A percentile compares a stretch with the other conserved stretches of the same genome.
phyloP scores from a whole-genome alignment of 805 yeast genomes.

The Candida vartiovaarae region DNA sequence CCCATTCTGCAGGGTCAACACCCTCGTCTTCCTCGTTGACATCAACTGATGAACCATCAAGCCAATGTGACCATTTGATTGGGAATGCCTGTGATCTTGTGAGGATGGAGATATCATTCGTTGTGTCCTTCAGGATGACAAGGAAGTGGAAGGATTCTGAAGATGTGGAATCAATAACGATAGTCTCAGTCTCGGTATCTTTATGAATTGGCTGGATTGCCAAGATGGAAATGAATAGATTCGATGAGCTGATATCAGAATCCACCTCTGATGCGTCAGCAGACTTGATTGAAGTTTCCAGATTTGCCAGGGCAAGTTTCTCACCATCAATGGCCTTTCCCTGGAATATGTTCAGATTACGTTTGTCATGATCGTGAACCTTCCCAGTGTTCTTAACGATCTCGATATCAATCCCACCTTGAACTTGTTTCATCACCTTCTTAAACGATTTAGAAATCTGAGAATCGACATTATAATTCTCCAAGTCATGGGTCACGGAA shows the following conservation, averaged over 20 bases:
- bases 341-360: conserved; percentile 57
- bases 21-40: conserved; percentile 34
- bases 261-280: conserved; percentile 20
- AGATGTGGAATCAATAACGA: conserved; percentile 33
- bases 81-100: conserved; percentile 91
- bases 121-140: conserved; percentile 67
- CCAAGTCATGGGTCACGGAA: conserved; percentile 61
- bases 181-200: conserved; percentile 22
- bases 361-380: conserved; percentile 16
- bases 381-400: conserved; percentile 28
- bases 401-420: conserved; percentile 63
- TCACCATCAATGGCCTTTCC: conserved; percentile 83
- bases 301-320: conserved; percentile 80
- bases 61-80: conserved; percentile 86
- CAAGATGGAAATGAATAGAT: conserved; percentile 63
- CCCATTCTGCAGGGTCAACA: conserved; percentile 79
- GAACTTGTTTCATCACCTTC: conserved; percentile 65
- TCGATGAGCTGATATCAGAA: conserved; percentile 34
- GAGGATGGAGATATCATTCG: conserved; percentile 65
- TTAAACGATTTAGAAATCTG: conserved; percentile 49
- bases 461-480: conserved; percentile 43
- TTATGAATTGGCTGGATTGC: conserved; percentile 38
- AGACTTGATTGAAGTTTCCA: conserved; percentile 61
- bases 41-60: conserved; percentile 31
- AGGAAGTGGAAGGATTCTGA: conserved; percentile 63